Conservation (phyloP, 139 green algal species). For the Volvox reticuliferus region DNA sequence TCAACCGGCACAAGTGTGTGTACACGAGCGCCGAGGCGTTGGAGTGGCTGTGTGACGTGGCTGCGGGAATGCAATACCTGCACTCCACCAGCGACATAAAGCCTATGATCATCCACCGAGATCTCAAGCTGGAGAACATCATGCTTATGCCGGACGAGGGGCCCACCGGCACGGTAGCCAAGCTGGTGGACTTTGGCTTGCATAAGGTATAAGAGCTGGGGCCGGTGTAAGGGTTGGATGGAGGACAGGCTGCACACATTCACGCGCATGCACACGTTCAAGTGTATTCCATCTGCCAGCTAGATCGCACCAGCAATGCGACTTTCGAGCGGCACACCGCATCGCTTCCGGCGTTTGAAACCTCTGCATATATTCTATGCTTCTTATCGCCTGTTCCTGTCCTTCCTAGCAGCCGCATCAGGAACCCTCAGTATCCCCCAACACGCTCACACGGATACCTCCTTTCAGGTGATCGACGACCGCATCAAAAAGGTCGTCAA, state of each 20-base stretch:
- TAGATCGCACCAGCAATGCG: too few species aligned
- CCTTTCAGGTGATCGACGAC: slow-evolving; percentile 55
- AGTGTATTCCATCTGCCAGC: too few species aligned
- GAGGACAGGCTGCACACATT: neutral
- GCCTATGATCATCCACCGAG: slow-evolving; percentile 66
- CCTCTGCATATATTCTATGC: too few species aligned
- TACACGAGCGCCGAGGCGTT: slow-evolving; percentile 60
- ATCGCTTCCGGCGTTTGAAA: too few species aligned
- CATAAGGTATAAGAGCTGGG: slow-evolving; percentile 52
- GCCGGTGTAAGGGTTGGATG: neutral
- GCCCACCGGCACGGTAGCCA: slow-evolving; percentile 45
- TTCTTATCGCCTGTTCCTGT: too few species aligned
- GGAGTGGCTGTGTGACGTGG: slow-evolving; percentile 64
- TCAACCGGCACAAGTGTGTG: slow-evolving; percentile 60
- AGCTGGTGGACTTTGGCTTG: slow-evolving; percentile 68
- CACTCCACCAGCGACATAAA: slow-evolving; percentile 53
- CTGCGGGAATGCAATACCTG: slow-evolving; percentile 64
- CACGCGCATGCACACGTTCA: too few species aligned
- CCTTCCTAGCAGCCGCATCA: too few species aligned
- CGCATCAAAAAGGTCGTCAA: slow-evolving; percentile 65
- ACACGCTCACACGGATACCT: too few species aligned
- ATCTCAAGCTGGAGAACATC: slow-evolving; percentile 69
- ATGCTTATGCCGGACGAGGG: slow-evolving; percentile 53
- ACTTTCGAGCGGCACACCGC: too few species aligned
- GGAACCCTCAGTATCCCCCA: too few species aligned